Evolutionary conservation across 352 stramenopile genomes (phyloP), one percentile per base, ranked within the genome.

Genomic region (Globisporangium iwayamae): DNA sequence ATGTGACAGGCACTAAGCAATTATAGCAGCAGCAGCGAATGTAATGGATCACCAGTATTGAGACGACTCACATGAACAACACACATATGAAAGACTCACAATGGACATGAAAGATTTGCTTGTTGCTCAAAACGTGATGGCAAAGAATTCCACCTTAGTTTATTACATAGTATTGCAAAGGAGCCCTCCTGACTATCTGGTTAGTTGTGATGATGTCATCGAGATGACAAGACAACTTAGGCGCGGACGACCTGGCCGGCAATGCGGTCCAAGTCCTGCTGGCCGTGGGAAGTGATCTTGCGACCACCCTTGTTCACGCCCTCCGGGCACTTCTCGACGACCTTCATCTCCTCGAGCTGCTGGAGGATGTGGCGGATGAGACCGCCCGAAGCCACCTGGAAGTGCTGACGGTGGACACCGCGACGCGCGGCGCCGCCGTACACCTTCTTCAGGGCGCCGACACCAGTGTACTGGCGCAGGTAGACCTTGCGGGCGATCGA

Each of bases 261-360:
- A 76, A 99, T 99, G 84, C 96, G 96, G 83, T 99, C 97, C 65
- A 99, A 83, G 90, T 99, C 97, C 81, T 99, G 96, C 84, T 99
- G 97, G 81, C 97, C 97, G 73, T 98, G 96, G 69, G 89, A 93
- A 46, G 96, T 96, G 73, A 99, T 98, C 74, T 88, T 85, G 65
- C 97, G 91, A 68, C 97, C 97, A 63, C 96, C 96, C 72, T 97
- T 97, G 73, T 96, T 96, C 39, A 93, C 85, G 65, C 86, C 86
- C 68, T 93, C 86, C 14, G 80, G 68, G 68, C 89, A 93, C 81
- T 98, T 98, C 74, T 99, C 97, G 34, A 98, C 88, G 68, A 99
- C 96, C 85, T 99, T 98, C 85, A 98, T 99, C 74, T 98, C 93
- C 83, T 99, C 94, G 34, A 99, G 85, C 78, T 99, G 96, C 63